Evolutionary conservation across 768 basidiomycete genomes (phyloP).

Genomic region (Rhizopogon vulgaris): DNA sequence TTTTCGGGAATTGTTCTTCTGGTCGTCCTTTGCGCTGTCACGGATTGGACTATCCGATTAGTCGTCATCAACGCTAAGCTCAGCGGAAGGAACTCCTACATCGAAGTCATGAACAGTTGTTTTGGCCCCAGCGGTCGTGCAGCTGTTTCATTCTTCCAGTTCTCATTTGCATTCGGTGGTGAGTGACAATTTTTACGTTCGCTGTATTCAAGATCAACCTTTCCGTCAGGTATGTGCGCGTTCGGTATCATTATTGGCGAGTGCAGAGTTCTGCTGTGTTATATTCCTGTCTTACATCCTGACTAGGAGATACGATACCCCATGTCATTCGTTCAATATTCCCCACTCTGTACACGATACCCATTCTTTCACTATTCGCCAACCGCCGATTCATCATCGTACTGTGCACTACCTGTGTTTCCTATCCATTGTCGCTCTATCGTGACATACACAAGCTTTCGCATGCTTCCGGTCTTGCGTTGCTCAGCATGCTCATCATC

Average conservation of each 20-base stretch:
- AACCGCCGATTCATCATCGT: conserved; percentile 88
- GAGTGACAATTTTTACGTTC: conserved; percentile 14
- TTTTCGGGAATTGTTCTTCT: conserved; percentile 81
- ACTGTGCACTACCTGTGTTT: conserved; percentile 81
- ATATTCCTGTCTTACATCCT: background rate
- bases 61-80: conserved; percentile 96
- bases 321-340: conserved; percentile 87
- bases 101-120: conserved; percentile 90
- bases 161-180: conserved; percentile 97
- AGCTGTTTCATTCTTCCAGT: conserved; percentile 95
- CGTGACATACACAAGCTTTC: conserved; percentile 97
- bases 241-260: conserved; percentile 90
- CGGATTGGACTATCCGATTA: conserved; percentile 97
- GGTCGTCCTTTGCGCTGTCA: conserved; percentile 71
- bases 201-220: conserved; percentile 2
- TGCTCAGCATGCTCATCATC: conserved; percentile 92
- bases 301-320: conserved; percentile 86
- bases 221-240: conserved; percentile 83
- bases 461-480: conserved; percentile 85
- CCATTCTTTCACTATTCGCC: conserved; percentile 70
- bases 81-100: conserved; percentile 87
- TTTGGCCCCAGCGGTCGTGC: conserved; percentile 90
- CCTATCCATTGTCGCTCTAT: conserved; percentile 92
- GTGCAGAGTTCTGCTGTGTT: background rate
- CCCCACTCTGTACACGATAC: conserved; percentile 58